Percentiles rank a stretch among this genome's conserved stretches.
Conservation (phyloP, 2,329 filamentous ascomycete genomes). For the Colletotrichum sp. region DNA sequence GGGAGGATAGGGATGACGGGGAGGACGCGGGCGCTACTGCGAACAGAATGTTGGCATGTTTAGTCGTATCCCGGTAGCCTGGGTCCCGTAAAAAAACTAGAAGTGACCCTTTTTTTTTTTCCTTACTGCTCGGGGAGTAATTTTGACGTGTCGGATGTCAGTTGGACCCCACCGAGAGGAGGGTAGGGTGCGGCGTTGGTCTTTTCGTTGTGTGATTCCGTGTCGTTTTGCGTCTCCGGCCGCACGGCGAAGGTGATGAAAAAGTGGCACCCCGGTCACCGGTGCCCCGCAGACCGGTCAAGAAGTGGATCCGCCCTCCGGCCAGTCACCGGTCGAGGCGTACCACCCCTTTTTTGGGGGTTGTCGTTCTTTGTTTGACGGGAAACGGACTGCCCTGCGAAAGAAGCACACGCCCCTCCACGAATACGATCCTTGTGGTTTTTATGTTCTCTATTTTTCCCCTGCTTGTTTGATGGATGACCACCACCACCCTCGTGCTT, state of each 20-base stretch:
- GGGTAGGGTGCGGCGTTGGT: background rate
- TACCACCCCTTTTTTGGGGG: background rate
- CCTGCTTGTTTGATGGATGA: background rate
- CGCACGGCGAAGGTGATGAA: background rate
- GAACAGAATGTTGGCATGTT: background rate
- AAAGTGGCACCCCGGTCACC: constrained; percentile 16
- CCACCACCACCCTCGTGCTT: background rate
- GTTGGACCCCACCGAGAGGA: background rate
- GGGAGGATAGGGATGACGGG: background rate
- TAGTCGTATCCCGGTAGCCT: background rate
- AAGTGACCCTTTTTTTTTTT: background rate
- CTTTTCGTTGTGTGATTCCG: background rate
- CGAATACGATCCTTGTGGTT: background rate
- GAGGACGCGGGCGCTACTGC: background rate
- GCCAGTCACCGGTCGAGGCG: constrained; percentile 14
- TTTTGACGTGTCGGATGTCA: constrained; percentile 17
- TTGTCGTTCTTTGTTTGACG: background rate
- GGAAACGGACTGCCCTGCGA: background rate
- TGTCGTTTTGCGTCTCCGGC: background rate
- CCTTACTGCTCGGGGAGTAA: background rate
- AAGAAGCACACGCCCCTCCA: constrained; percentile 4
- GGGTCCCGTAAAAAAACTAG: background rate
- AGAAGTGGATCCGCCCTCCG: constrained; percentile 14
- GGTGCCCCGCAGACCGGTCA: constrained; percentile 18
- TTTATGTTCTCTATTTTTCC: background rate